phyloP scores from a whole-genome alignment of 1,139 yeast genomes.

The Komagataea norvegica region DNA sequence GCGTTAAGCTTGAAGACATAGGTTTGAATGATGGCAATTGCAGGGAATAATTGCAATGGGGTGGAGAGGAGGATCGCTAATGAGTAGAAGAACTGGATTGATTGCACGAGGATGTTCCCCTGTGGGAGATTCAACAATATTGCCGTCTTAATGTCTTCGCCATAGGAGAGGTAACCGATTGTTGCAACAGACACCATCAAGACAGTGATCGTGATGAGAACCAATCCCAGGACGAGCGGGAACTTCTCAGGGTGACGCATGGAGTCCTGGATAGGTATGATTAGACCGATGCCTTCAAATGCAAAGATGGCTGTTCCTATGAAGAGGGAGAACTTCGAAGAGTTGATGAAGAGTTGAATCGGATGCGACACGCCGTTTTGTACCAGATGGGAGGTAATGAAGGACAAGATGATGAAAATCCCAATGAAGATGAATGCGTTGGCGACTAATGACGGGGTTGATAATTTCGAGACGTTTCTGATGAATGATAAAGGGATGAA shows the following conservation, averaged over 20 bases:
- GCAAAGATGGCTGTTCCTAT: conserved; percentile 81
- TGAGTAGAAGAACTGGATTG: conserved; percentile 64
- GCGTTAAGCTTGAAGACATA: conserved; percentile 37
- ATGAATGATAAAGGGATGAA: conserved; percentile 67
- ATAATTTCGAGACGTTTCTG: conserved; percentile 66
- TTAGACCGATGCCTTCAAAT: conserved; percentile 76
- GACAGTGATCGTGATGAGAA: conserved; percentile 54
- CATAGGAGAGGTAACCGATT: conserved; percentile 67
- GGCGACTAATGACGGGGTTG: conserved; percentile 62
- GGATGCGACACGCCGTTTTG: conserved; percentile 45
- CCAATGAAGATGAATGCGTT: conserved; percentile 64
- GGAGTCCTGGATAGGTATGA: conserved; percentile 71
- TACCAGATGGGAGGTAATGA: conserved; percentile 41
- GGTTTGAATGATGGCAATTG: conserved; percentile 65
- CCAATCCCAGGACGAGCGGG: conserved; percentile 56
- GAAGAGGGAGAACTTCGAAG: conserved; percentile 64
- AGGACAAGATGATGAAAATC: conserved; percentile 56
- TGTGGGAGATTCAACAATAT: conserved; percentile 70
- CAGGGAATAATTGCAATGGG: conserved; percentile 74
- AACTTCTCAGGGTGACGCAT: conserved; percentile 71
- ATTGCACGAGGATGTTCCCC: conserved; percentile 53
- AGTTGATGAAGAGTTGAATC: conserved; percentile 40
- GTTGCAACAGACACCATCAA: conserved; percentile 60
- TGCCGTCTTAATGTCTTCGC: conserved; percentile 61
- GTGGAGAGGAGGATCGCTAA: conserved; percentile 70